Conservation (phyloP, 2,329 filamentous ascomycete genomes). For the Cryphonectria naterciae region DNA sequence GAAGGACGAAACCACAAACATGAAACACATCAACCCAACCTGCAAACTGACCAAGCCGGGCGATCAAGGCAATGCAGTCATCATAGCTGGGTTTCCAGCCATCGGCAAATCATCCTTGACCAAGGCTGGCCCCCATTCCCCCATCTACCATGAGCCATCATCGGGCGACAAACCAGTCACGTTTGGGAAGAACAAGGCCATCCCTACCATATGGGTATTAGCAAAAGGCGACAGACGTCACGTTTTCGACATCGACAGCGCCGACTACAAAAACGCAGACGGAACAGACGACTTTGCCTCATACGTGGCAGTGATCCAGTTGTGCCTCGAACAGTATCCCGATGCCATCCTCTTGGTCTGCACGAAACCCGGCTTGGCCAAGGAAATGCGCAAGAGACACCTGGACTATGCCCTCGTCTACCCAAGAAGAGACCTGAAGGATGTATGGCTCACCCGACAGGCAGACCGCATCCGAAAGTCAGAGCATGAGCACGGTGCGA, state of each 20-base stretch:
- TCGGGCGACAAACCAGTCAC: background rate
- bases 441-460: background rate
- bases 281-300: background rate
- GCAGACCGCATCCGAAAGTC: background rate
- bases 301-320: background rate
- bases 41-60: background rate
- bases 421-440: background rate
- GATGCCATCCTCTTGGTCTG: background rate
- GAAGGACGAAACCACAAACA: background rate
- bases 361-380: background rate
- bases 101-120: background rate
- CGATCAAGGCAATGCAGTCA: background rate
- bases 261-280: background rate
- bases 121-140: background rate
- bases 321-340: background rate
- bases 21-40: background rate
- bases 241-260: constrained; percentile 3
- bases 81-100: background rate
- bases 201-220: background rate
- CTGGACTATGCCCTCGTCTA: constrained; percentile 3
- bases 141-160: background rate
- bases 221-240: background rate
- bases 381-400: background rate
- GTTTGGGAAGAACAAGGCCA: background rate
- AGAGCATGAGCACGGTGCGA: background rate